Percentiles rank a stretch among this genome's conserved stretches.
Conservation (phyloP, 2,329 filamentous ascomycete genomes). For the Aureobasidium sp. region DNA sequence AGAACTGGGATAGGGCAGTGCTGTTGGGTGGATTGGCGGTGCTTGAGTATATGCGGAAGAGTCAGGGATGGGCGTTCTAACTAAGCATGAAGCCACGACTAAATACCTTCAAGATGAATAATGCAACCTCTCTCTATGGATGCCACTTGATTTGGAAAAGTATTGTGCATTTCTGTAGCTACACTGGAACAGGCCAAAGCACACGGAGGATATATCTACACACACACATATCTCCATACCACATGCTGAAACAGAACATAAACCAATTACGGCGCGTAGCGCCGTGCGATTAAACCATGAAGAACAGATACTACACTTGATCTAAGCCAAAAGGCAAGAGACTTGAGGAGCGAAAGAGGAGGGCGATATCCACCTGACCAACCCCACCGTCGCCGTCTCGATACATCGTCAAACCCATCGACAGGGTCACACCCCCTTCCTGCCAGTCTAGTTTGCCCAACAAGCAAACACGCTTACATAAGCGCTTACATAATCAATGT, state of each 20-base stretch:
- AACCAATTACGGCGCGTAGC: too few relatives aligned
- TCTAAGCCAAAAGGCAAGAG: slow-evolving; percentile 6
- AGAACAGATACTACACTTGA: background rate
- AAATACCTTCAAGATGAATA: too few relatives aligned
- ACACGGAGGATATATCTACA: too few relatives aligned
- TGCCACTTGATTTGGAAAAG: too few relatives aligned
- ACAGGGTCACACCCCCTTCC: background rate
- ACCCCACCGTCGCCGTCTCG: background rate
- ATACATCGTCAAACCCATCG: background rate
- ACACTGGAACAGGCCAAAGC: too few relatives aligned
- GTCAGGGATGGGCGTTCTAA: background rate
- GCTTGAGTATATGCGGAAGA: background rate
- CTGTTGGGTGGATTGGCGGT: background rate
- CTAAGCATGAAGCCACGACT: too few relatives aligned
- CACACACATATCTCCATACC: too few relatives aligned
- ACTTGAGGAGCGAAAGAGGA: background rate
- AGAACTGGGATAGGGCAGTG: background rate
- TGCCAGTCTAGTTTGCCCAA: background rate
- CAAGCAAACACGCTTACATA: background rate
- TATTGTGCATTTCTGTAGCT: too few relatives aligned
- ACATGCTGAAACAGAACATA: too few relatives aligned
- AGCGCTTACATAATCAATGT: background rate
- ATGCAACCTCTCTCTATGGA: too few relatives aligned
- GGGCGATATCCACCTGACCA: background rate
- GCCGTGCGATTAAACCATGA: background rate